Evolutionary conservation across 345 rosid species (phyloP), one percentile per base, ranked within the genome.

Genomic region (Erodium maritimum): DNA sequence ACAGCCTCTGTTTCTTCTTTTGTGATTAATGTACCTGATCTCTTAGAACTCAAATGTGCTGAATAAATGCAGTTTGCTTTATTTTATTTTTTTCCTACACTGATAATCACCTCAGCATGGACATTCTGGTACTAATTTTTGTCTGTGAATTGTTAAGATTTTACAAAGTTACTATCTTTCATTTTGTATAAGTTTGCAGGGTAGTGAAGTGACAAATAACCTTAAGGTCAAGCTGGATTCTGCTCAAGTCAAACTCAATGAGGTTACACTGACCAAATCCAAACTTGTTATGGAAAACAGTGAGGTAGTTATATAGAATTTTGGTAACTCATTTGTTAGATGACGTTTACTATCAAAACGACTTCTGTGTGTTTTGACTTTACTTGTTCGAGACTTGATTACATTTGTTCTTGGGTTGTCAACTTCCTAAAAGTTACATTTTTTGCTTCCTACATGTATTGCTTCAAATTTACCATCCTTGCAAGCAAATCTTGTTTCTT

Each of bases 191-290:
- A 67, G 53, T 62, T 50, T n/a, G 55, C 69, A 77, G 83, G 62
- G 55, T 19, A 57, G 46, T 59, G 79, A 75, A 56, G 59, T 68
- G 55, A 68, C 33, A 63, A 61, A 71, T 53, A 61, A 66, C 55
- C 65, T 69, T 60, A 67, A 56, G 69, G 67, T 62, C 58, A 58
- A 73, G 60, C 66, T 82, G 71, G 77, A 76, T 50, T 68, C 72
- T 60, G 87, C 79, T 29, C 76, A 70, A 73, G 68, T 65, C 59
- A 82, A 82, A 75, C 82, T 83, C 50, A 69, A 74, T 60, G 75
- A 70, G 60, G 70, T 81, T 68, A 55, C 69, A 59, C 68, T 29
- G 58, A 63, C 65, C 73, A 89, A 74, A 60, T 64, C 65, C 52
- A 61, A 69, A 65, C 73, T 83, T 67, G 60, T 58, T 14, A 33